Conservation (phyloP, 768 basidiomycete species). For the Tephrocybe sp. region DNA sequence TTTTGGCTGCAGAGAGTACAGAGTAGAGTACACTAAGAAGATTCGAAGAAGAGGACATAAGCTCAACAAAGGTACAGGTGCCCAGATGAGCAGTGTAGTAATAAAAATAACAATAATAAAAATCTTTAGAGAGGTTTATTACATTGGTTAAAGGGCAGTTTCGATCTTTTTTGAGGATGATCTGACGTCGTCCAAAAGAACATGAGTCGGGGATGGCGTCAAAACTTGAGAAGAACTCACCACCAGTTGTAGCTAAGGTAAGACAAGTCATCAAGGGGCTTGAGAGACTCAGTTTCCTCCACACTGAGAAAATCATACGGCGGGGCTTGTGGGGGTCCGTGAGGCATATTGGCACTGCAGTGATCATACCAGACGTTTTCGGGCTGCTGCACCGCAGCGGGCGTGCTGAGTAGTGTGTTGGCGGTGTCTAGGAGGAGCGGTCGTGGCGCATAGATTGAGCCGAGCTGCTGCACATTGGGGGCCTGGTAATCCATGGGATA, state of each 20-base stretch:
- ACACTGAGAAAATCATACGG: slow-evolving; percentile 12
- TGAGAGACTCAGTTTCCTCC: slow-evolving; percentile 4
- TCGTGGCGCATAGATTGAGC: slow-evolving; percentile 8
- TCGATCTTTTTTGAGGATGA: neutral
- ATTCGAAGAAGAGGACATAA: neutral
- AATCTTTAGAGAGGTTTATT: neutral
- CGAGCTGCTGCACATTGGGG: neutral
- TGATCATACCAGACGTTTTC: slow-evolving; percentile 9
- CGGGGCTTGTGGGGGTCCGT: neutral
- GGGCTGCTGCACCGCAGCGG: neutral
- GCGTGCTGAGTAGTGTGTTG: slow-evolving; percentile 11
- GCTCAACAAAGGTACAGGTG: neutral
- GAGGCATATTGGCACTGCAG: neutral
- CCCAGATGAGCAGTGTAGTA: neutral
- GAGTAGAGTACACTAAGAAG: neutral
- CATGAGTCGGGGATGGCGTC: neutral
- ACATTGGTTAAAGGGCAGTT: neutral
- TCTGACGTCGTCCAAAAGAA: neutral
- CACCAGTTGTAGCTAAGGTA: slow-evolving; percentile 9
- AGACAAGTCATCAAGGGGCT: slow-evolving; percentile 1
- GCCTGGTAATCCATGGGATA: slow-evolving; percentile 1
- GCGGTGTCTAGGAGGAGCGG: slow-evolving; percentile 14
- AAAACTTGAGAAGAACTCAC: neutral
- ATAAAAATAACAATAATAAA: slow-evolving; percentile 3
- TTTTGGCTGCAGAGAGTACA: slow-evolving; percentile 6